Evolutionary conservation across 2,329 filamentous ascomycete species (phyloP).

Genomic region (Lachnellula hyalina): DNA sequence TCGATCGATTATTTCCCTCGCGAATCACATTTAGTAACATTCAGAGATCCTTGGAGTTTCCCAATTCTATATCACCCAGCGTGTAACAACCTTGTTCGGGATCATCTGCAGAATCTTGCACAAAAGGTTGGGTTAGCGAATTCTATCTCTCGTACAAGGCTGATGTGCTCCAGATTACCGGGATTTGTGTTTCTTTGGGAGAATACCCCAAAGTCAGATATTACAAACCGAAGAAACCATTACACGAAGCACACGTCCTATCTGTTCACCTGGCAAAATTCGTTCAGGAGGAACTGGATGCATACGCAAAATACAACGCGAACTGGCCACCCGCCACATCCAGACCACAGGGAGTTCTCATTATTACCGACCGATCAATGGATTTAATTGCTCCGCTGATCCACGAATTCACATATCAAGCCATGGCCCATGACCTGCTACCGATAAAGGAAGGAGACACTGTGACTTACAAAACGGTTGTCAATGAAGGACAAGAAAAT

Average conservation of each 20-base stretch:
- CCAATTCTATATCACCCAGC: conserved; percentile 84
- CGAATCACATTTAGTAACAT: conserved; percentile 87
- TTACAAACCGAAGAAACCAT: conserved; percentile 68
- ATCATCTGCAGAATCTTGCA: conserved; percentile 78
- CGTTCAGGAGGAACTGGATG: conserved; percentile 85
- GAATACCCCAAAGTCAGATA: conserved; percentile 93
- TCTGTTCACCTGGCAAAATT: conserved; percentile 86
- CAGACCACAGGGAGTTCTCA: conserved; percentile 73
- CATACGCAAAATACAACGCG: conserved; percentile 77
- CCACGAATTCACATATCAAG: conserved; percentile 97
- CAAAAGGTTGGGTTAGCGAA: conserved; percentile 62
- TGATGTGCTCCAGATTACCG: conserved; percentile 58
- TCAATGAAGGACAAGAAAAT: conserved; percentile 67
- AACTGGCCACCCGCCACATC: conserved; percentile 77
- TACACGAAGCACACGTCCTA: conserved; percentile 82
- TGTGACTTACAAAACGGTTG: conserved; percentile 72
- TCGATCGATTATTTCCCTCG: conserved; percentile 86
- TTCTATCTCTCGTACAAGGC: background rate
- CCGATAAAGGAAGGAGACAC: conserved; percentile 86
- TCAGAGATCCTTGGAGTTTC: conserved; percentile 94
- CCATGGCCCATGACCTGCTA: conserved; percentile 92
- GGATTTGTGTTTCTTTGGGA: conserved; percentile 84
- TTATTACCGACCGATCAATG: conserved; percentile 90
- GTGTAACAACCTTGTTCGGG: conserved; percentile 77
- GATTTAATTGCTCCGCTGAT: conserved; percentile 81